phyloP scores from a whole-genome alignment of 352 stramenopile genomes.

The Pythium utonaiense region DNA sequence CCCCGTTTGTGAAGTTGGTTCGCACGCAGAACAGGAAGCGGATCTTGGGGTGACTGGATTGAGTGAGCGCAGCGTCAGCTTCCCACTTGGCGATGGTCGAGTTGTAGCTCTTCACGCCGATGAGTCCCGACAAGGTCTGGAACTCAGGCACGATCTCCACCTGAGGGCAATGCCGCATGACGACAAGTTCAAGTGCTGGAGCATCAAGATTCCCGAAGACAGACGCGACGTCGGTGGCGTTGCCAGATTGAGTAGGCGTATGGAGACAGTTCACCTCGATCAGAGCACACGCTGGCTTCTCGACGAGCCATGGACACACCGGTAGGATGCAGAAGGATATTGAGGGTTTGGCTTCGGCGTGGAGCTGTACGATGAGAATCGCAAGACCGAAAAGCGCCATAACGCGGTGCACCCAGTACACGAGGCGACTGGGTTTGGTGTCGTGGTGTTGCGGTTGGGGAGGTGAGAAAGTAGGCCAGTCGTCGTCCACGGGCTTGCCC shows the following conservation, averaged over 20 bases:
- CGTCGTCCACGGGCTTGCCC: neutral
- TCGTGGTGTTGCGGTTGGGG: too few species aligned
- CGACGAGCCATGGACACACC: slow-evolving; percentile 10
- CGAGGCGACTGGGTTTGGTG: neutral
- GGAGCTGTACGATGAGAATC: slow-evolving; percentile 6
- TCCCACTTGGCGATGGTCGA: slow-evolving; percentile 12
- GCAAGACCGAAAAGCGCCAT: slow-evolving; percentile 4
- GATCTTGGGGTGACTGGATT: neutral
- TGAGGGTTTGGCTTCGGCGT: slow-evolving; percentile 3
- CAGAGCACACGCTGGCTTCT: slow-evolving; percentile 9
- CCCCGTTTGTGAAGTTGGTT: slow-evolving; percentile 5
- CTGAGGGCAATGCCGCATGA: slow-evolving; percentile 35
- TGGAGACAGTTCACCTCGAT: slow-evolving; percentile 16
- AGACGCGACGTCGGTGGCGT: neutral
- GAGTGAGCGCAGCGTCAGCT: slow-evolving; percentile 6
- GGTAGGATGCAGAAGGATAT: neutral
- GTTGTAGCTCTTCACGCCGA: slow-evolving; percentile 19
- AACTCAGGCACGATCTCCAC: slow-evolving; percentile 31
- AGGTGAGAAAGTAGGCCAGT: neutral
- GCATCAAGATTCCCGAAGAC: slow-evolving; percentile 25
- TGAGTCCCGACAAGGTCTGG: slow-evolving; percentile 24
- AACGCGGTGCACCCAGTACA: neutral
- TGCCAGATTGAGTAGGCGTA: neutral
- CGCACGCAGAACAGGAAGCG: slow-evolving; percentile 4
- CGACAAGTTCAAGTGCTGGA: slow-evolving; percentile 21